Evolutionary conservation across 805 yeast species (phyloP), one percentile per base, ranked within the genome.

Genomic region (Cephaloascus albidus): DNA sequence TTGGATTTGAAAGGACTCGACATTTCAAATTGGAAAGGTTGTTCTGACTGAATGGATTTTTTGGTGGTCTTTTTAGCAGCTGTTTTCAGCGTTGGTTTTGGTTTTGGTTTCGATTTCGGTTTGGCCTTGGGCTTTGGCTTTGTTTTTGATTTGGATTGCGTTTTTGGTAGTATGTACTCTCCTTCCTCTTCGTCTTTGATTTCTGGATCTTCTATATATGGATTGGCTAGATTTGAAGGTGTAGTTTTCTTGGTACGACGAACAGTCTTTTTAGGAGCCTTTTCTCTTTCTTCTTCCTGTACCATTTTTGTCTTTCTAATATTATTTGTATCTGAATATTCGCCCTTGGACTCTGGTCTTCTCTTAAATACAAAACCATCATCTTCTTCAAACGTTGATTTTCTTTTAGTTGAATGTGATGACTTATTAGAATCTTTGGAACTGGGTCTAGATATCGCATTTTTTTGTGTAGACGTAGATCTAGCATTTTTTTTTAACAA

Each of bases 121-220:
- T 20, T 35, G n/a, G 31, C 36, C 10, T 34, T 34, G 18, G 40
- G 37, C 2, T 33, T 23, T 6, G 38, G 17, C 18, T 28, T 31
- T 10, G 35, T 20, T 20, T 37, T 37, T n/a, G 38, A 14, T 26
- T 23, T 27, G n/a, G 36, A 18, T 12, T n/a, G 18, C 6, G 36
- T 14, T 12, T n/a, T 33, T 5, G 35, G 15, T 15, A 28, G 34
- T 18, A 30, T 31, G 6, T 35, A n/a, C 15, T 38, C 38, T 36
- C 15, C 32, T n/a, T 31, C 35, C 19, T 33, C 37, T n/a, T 18
- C 20, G 2, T 36, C 42, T 16, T 40, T 33, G 32, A 14, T 33
- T 10, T 38, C 43, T 10, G 17, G 20, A 12, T 33, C 30, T 14
- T 35, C 37, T 17, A 10, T 4, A 16, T 35, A 10, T 10, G 8